Evolutionary conservation across 768 basidiomycete species (phyloP), one percentile per base, ranked within the genome.

Genomic region (Pleurotus djamor): DNA sequence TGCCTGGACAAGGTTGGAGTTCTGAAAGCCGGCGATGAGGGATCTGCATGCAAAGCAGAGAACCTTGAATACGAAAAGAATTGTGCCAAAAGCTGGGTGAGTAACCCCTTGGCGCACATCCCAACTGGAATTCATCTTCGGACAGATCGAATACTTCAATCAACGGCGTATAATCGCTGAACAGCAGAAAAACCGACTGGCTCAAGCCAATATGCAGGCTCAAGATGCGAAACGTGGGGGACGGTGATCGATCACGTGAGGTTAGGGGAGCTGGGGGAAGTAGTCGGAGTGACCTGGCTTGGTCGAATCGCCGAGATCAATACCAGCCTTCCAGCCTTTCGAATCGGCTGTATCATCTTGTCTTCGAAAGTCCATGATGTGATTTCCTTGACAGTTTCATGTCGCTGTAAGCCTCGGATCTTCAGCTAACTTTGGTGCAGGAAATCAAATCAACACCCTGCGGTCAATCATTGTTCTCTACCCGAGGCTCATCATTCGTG

Each of bases 131-230:
- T n/a, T n/a, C n/a, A n/a, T n/a, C 48, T 47, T 12, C 10, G n/a
- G n/a, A 36, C 64, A 98, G 96, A 88, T 98, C 66, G 91, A 92
- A 32, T 96, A 98, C 71, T 97, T 98, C 68, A 96, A 97, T 76
- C 91, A 93, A 70, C 85, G 94, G 37, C 81, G 95, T 56, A 83
- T 92, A 37, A 82, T 95, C 54, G 89, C 85, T 7, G 91, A 89
- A 61, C 84, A 86, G 59, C 92, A 93, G 72, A 91, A 88, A 66
- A 84, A 86, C 43, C 75, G 88, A 56, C 79, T 92, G 34, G 82
- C 82, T 14, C 78, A 78, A 59, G 76, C 74, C 5, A 71, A 68
- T 57, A 68, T 66, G 12, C 71, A 74, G 55, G 57, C 57, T 12
- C 57, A 58, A 33, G 48, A 58, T 48, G 60, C 47, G 16, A 52